Evolutionary conservation across 2,329 filamentous ascomycete species (phyloP).

Genomic region (Phoma sp.): DNA sequence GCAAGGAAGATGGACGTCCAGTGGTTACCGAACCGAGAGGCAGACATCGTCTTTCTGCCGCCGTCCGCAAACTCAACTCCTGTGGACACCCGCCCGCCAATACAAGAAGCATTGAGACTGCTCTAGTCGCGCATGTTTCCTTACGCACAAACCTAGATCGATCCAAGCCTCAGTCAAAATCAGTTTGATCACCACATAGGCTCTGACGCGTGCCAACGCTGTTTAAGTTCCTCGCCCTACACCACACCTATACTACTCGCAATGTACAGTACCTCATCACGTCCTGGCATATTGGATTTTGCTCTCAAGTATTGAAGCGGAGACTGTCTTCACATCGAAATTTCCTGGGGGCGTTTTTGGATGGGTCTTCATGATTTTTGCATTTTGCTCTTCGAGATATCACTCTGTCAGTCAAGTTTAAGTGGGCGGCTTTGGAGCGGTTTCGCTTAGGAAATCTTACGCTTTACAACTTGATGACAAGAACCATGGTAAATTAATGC

Average conservation of each 20-base stretch:
- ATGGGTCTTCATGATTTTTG: neutral
- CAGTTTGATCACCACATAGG: neutral
- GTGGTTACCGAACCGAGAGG: constrained; percentile 44
- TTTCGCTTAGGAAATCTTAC: constrained; percentile 1
- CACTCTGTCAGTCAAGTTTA: constrained; percentile 25
- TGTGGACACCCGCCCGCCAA: constrained; percentile 18
- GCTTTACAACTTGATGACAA: neutral
- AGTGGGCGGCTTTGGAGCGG: constrained; percentile 9
- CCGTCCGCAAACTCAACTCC: constrained; percentile 30
- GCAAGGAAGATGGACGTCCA: constrained; percentile 46
- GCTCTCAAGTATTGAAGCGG: neutral
- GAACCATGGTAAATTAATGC: neutral
- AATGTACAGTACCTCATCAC: neutral
- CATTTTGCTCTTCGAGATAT: constrained; percentile 21
- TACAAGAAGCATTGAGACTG: constrained; percentile 13
- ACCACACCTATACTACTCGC: neutral
- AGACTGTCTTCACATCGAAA: neutral
- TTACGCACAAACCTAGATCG: neutral
- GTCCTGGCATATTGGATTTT: neutral
- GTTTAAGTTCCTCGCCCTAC: neutral
- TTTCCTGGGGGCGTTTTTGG: neutral
- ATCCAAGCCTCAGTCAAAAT: neutral
- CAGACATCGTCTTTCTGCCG: constrained; percentile 42
- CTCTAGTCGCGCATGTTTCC: neutral
- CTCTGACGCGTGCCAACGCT: neutral